Conservation (phyloP, 2,329 filamentous ascomycete species). For the Stagonosporopsis cucurbitacearum region DNA sequence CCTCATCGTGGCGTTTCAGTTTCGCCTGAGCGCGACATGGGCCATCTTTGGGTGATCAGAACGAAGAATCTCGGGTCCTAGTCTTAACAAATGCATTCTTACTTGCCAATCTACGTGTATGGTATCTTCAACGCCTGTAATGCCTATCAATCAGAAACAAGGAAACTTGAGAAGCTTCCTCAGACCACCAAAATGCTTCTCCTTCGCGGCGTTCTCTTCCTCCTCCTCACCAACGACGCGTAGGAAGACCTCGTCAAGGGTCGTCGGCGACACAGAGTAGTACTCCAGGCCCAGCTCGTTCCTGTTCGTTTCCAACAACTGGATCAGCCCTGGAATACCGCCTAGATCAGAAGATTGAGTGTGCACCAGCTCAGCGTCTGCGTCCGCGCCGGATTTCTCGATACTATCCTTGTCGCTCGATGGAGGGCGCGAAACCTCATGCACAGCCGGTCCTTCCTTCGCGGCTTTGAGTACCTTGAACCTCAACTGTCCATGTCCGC, state of each 20-base stretch:
- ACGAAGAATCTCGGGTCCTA: neutral
- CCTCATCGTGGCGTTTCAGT: no score
- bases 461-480: constrained; percentile 72
- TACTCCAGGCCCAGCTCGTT: constrained; percentile 75
- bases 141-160: neutral
- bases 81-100: neutral
- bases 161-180: constrained; percentile 5
- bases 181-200: constrained; percentile 1
- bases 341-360: constrained; percentile 28
- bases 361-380: constrained; percentile 32
- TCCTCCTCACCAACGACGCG: constrained; percentile 80
- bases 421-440: constrained; percentile 1
- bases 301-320: constrained; percentile 74
- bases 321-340: constrained; percentile 73
- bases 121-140: neutral
- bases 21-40: neutral
- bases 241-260: constrained; percentile 89
- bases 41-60: neutral
- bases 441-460: constrained; percentile 49
- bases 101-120: neutral
- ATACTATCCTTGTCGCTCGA: constrained; percentile 1
- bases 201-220: constrained; percentile 48
- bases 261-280: constrained; percentile 86
- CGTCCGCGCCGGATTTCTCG: constrained; percentile 24
- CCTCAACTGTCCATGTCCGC: constrained; percentile 84